Evolutionary conservation across 192 early-diverging fungal species (phyloP).

Genomic region (Podochytrium sp.): DNA sequence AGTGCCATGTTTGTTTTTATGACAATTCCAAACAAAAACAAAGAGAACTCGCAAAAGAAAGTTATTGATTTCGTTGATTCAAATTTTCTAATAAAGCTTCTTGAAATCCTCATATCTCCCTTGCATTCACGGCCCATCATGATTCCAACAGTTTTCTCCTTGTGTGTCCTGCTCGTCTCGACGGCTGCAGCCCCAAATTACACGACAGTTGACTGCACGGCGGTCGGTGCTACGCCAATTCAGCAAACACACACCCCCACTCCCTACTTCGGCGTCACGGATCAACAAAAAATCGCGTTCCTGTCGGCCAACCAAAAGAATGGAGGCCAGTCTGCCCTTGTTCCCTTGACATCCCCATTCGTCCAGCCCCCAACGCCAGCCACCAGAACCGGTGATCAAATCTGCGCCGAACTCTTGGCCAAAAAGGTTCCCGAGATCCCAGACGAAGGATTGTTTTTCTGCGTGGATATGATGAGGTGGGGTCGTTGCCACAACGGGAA

Average conservation of each 20-base stretch:
- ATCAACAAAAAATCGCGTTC: no score
- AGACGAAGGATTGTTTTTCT: constrained; percentile 13
- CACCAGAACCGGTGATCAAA: constrained; percentile 16
- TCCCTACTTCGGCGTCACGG: no score
- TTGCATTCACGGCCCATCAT: no score
- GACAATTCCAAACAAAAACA: background rate
- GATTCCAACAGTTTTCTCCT: no score
- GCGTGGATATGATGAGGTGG: constrained; percentile 18
- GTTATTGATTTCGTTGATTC: no score
- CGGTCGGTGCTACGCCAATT: no score
- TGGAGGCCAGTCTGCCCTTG: constrained; percentile 4
- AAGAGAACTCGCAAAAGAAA: background rate
- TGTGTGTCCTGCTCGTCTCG: no score
- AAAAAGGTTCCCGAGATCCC: background rate
- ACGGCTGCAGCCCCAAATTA: no score
- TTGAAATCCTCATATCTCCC: no score
- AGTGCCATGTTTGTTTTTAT: constrained; percentile 22
- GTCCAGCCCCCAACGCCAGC: constrained; percentile 14
- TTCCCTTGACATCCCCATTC: constrained; percentile 12
- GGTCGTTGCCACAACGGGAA: constrained; percentile 20
- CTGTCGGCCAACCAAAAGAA: constrained; percentile 4
- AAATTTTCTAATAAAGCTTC: no score
- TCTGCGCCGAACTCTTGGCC: constrained; percentile 13
- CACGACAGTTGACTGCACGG: no score
- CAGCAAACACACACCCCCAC: no score